phyloP scores from a whole-genome alignment of 768 basidiomycete species.

The Lyophyllum semitale region DNA sequence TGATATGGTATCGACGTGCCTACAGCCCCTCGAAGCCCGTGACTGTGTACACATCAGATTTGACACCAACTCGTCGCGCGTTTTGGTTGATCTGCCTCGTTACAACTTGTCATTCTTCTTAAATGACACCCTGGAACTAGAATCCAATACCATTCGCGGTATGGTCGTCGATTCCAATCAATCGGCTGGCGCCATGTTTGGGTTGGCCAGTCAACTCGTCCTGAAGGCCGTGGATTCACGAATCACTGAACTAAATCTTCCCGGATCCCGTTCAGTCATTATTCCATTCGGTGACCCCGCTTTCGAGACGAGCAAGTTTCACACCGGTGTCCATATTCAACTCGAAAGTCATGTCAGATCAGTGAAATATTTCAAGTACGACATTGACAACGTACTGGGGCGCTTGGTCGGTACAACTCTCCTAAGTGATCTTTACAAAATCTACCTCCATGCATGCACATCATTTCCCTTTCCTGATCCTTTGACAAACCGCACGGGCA shows the following conservation, averaged over 20 bases:
- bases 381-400: slow-evolving; percentile 33
- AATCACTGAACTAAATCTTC: slow-evolving; percentile 14
- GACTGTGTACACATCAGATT: slow-evolving; percentile 7
- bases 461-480: slow-evolving; percentile 44
- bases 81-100: slow-evolving; percentile 39
- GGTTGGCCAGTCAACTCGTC: slow-evolving; percentile 42
- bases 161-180: slow-evolving; percentile 45
- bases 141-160: slow-evolving; percentile 40
- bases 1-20: slow-evolving; percentile 19
- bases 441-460: slow-evolving; percentile 48
- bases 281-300: slow-evolving; percentile 40
- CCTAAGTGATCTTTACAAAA: slow-evolving; percentile 34
- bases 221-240: slow-evolving; percentile 24
- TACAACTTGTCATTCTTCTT: slow-evolving; percentile 42
- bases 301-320: slow-evolving; percentile 13
- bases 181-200: slow-evolving; percentile 45
- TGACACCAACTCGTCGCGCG: background rate
- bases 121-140: slow-evolving; percentile 30
- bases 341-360: slow-evolving; percentile 2
- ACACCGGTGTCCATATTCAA: slow-evolving; percentile 24
- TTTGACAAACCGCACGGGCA: slow-evolving; percentile 42
- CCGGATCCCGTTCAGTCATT: slow-evolving; percentile 31
- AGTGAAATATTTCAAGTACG: slow-evolving; percentile 25
- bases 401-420: slow-evolving; percentile 29
- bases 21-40: slow-evolving; percentile 20